Percentiles rank a stretch among this genome's conserved stretches.
These are phyloP conservation scores for Boletus reticulatus DNA, from an alignment of 768 basidiomycete genomes.

Conservation along the genomic window DNA sequence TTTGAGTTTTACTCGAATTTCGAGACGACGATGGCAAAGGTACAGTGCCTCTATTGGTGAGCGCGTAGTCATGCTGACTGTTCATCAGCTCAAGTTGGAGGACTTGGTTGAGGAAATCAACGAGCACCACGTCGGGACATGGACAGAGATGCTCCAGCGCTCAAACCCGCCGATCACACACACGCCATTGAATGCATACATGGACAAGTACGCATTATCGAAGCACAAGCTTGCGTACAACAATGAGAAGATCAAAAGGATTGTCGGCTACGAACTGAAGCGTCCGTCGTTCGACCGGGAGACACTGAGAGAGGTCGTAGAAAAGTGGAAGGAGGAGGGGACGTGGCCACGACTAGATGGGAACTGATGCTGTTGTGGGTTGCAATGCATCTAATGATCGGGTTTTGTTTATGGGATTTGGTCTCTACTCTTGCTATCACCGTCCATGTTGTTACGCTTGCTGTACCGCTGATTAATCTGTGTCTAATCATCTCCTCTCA, in stretches of 20 bases:
- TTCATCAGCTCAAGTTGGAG: constrained; percentile 55
- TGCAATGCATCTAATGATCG: constrained; percentile 7
- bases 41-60: constrained; percentile 20
- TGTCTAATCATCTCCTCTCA: constrained; percentile 1
- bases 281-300: constrained; percentile 62
- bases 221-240: constrained; percentile 68
- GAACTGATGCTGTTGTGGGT: constrained; percentile 1
- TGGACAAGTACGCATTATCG: constrained; percentile 69
- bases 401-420: constrained; percentile 16
- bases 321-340: constrained; percentile 78
- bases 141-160: constrained; percentile 76
- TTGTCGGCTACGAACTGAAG: constrained; percentile 68
- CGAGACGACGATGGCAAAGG: constrained; percentile 67
- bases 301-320: constrained; percentile 65
- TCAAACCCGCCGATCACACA: constrained; percentile 71
- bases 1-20: constrained; percentile 79
- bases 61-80: not conserved
- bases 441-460: constrained; percentile 11
- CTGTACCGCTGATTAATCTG: constrained; percentile 31
- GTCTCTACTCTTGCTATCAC: constrained; percentile 5
- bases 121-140: constrained; percentile 76
- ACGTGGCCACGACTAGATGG: constrained; percentile 29
- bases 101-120: constrained; percentile 82
- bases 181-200: constrained; percentile 74
- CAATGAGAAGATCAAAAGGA: constrained; percentile 69